Base-by-base conservation (phyloP, 2,329 filamentous ascomycete species). In the Ophiostoma sp. region DNA sequence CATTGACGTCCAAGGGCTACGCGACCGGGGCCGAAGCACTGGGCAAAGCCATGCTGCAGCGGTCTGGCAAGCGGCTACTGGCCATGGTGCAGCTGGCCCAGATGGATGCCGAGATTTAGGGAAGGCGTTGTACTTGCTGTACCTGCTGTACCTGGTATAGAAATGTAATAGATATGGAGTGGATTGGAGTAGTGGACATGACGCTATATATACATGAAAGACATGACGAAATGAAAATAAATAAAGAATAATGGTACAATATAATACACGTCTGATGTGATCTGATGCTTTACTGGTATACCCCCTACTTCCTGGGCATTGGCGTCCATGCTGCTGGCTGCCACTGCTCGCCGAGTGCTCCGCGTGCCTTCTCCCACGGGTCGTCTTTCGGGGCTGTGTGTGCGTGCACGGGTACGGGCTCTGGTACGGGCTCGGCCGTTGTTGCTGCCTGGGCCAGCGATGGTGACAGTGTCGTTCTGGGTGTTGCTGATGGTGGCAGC, bases 341-440 rank as follows among this genome's bases (percentile, higher is more conserved):
- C 88, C 88, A 91, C n/a, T 79, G 81, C 76, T 91, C 88, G 69
- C 88, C 83, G 0, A 87, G 86, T 0, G 82, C 83, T n/a, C 80
- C 80, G n/a, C 78, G 76, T 27, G 83, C 81, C 73, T 81, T 83
- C 39, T 84, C 84, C 88, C 88, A 90, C 2, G 88, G 88, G 76
- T 89, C 83, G 8, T 72, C 70, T 48, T 72, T n/a, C 68, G 31
- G 52, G 31, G n/a, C 23, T 62, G 52, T 48, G 17, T 62, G n/a
- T 4, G 33, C 64, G 17, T 65, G 64, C 27, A 65, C 68, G 11
- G 52, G 68, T 60, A 69, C 69, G 69, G 69, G 36, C 57, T 68
- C 11, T 54, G 31, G 31, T 8, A 4, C 20, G 13, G 44, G 17
- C 6, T 17, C 52, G 3, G 23, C 54, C 27, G 11, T 15, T 5